Evolutionary conservation across 176 grass and related monocot species (phyloP), one percentile per base, ranked within the genome.

Genomic region (Poa annua): DNA sequence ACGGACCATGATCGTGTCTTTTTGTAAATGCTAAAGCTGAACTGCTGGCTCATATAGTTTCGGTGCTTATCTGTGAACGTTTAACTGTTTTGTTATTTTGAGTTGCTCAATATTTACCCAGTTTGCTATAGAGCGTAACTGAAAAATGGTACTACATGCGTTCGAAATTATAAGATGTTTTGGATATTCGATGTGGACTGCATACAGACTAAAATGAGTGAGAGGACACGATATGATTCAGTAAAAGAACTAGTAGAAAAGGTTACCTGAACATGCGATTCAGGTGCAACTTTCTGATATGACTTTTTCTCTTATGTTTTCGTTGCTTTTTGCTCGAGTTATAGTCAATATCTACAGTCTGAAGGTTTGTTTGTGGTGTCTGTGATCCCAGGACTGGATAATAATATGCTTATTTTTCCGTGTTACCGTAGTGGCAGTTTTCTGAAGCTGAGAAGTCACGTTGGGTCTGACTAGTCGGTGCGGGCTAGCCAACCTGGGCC

Each of bases 21-120:
- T 32, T 63, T 25, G 11, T 63, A 7, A 63, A 62, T 29, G 60
- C 60, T 63, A 63, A 59, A n/a, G 60, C 5, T 7, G 26, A 12
- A 32, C 60, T 16, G 60, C 25, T 63, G 60, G 32, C 11, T 29
- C 59, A 62, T 62, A 62, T 62, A 62, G 54, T 11, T 11, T 57
- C 54, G 22, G 21, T 22, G 54, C 54, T 22, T 57, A 57, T 57
- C 54, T n/a, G 54, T 22, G 20, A 57, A 21, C 20, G 4, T 20
- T 57, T 57, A 8, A 57, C 24, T 14, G 59, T 26, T 63, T 12
- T 63, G 60, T 63, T 63, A 32, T 14, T 32, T 63, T 63, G 25
- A 32, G 60, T 63, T 63, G 60, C 13, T 63, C 60, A 33, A 63
- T 63, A 32, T 63, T 5, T 63, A 63, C 60, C 60, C 60, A 63